Percentiles rank a stretch among this genome's conserved stretches.
Conservation (phyloP, 805 yeast genomes). For the Wickerhamomyces bovis region DNA sequence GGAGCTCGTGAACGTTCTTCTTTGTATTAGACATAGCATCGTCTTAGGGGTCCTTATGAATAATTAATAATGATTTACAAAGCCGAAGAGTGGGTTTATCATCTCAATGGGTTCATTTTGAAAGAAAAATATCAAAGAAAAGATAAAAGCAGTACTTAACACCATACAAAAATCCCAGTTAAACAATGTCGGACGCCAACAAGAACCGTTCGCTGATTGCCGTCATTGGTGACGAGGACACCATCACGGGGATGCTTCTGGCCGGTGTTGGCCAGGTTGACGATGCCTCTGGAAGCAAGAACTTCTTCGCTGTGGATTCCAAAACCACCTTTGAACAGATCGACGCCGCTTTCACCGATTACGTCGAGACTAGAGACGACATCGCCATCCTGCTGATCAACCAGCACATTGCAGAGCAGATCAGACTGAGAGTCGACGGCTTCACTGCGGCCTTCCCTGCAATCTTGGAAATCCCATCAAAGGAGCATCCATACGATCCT, state of each 20-base stretch:
- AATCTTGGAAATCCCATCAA: constrained; percentile 91
- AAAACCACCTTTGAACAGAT: constrained; percentile 75
- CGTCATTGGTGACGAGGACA: constrained; percentile 95
- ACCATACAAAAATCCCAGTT: not conserved
- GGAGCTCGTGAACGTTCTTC: not conserved
- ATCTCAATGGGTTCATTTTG: not conserved
- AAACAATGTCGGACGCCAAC: constrained; percentile 30
- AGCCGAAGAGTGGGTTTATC: not conserved
- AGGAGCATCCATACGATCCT: constrained; percentile 97
- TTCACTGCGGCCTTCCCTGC: constrained; percentile 94
- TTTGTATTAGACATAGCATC: not conserved
- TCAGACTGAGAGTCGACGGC: constrained; percentile 74
- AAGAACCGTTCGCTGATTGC: constrained; percentile 80
- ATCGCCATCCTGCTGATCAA: constrained; percentile 90
- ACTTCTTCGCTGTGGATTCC: constrained; percentile 73
- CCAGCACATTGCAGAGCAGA: constrained; percentile 90
- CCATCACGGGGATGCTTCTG: constrained; percentile 89
- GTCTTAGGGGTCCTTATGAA: not conserved
- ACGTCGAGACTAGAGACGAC: constrained; percentile 72
- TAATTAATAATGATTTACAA: too few relatives aligned
- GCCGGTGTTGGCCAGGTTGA: constrained; percentile 93
- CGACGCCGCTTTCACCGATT: constrained; percentile 66
- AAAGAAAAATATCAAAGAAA: not conserved
- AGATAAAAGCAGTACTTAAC: not conserved
- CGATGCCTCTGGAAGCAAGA: constrained; percentile 48